These are phyloP conservation scores for Papiliotrema nemorosa DNA, from an alignment of 1,284 basidiomycete genomes.

Conservation along the genomic window DNA sequence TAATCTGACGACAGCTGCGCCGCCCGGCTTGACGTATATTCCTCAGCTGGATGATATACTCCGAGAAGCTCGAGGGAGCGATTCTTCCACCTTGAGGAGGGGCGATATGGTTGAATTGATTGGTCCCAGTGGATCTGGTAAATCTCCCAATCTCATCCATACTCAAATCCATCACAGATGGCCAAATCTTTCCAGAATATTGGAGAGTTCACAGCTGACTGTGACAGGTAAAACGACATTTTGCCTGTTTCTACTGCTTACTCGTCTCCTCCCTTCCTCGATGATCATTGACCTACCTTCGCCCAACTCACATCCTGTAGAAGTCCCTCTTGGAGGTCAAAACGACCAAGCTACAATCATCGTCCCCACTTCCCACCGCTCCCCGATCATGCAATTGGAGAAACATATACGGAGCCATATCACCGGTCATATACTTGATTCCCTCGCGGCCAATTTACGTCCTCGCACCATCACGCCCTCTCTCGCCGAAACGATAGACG, in stretches of 20 bases:
- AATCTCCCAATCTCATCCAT: constrained; percentile 15
- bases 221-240: constrained; percentile 30
- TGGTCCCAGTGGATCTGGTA: constrained; percentile 42
- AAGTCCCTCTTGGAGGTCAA: constrained; percentile 33
- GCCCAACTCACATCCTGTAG: constrained; percentile 1
- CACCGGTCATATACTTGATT: constrained; percentile 7
- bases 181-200: background rate
- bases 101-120: constrained; percentile 47
- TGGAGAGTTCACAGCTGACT: background rate
- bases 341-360: constrained; percentile 26
- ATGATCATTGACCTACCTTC: constrained; percentile 8
- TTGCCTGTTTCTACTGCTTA: constrained; percentile 30
- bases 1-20: constrained; percentile 23
- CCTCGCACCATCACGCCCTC: constrained; percentile 1
- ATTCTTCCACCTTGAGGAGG: constrained; percentile 35
- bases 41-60: constrained; percentile 36
- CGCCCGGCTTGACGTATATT: constrained; percentile 43
- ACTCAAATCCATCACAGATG: no score
- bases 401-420: constrained; percentile 30
- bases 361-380: constrained; percentile 23
- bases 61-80: constrained; percentile 25
- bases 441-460: constrained; percentile 2
- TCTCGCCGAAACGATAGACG: constrained; percentile 9
- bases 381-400: constrained; percentile 16
- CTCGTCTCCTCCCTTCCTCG: constrained; percentile 31